Percentiles rank a stretch among this genome's conserved stretches.
phyloP scores from a whole-genome alignment of 2,329 filamentous ascomycete genomes.

The Xylariaceae sp. region DNA sequence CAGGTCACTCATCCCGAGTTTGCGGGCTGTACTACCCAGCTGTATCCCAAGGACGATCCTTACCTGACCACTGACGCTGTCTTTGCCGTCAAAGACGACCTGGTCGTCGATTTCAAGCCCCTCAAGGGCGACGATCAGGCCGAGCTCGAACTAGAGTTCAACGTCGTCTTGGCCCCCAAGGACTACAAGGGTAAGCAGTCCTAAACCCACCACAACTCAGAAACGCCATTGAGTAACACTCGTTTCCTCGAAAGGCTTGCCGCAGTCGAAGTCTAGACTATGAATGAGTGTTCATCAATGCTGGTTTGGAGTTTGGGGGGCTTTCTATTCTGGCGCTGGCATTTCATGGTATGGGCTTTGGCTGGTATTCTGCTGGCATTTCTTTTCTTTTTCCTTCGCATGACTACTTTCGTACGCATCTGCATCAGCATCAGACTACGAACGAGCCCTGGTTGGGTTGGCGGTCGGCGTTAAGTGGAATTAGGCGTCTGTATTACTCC shows the following conservation, averaged over 20 bases:
- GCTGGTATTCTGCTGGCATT: neutral
- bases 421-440: no score
- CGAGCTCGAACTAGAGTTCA: constrained; percentile 32
- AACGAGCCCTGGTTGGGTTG: no score
- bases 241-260: constrained; percentile 9
- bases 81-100: constrained; percentile 50
- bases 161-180: constrained; percentile 41
- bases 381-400: neutral
- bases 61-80: constrained; percentile 53
- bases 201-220: constrained; percentile 6
- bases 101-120: constrained; percentile 47
- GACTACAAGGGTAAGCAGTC: constrained; percentile 39
- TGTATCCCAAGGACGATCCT: constrained; percentile 64
- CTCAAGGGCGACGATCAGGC: constrained; percentile 32
- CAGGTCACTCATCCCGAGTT: constrained; percentile 56
- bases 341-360: no score
- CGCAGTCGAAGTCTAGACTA: constrained; percentile 9
- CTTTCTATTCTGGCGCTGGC: neutral
- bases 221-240: neutral
- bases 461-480: no score
- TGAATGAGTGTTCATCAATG: constrained; percentile 1
- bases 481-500: no score
- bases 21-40: constrained; percentile 68
- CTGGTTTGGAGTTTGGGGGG: neutral
- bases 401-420: neutral